These are phyloP conservation scores for Camellia granthamiana DNA, from an alignment of 148 eudicot genomes.

Conservation along the genomic window DNA sequence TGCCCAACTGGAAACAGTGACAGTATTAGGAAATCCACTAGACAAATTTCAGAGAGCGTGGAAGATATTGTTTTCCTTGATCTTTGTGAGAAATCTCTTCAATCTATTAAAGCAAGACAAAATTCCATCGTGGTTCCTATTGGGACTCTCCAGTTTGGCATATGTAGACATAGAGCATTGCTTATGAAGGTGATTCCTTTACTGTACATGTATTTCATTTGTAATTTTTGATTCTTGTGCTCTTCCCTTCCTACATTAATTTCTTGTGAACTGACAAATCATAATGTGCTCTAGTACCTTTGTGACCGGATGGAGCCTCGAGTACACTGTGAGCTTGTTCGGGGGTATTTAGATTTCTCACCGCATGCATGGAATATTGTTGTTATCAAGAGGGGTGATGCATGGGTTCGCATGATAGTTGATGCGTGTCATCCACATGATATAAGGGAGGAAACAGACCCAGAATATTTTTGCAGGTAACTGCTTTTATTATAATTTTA, in stretches of 20 bases:
- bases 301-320: slow-evolving; percentile 95
- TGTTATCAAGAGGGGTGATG: slow-evolving; percentile 56
- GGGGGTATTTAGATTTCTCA: slow-evolving; percentile 84
- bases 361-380: slow-evolving; percentile 98
- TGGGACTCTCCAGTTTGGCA: slow-evolving; percentile 81
- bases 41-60: slow-evolving; percentile 28
- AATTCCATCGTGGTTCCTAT: slow-evolving; percentile 83
- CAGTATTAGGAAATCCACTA: slow-evolving; percentile 27
- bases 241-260: neutral
- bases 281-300: slow-evolving; percentile 52
- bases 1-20: slow-evolving; percentile 71
- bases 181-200: slow-evolving; percentile 72
- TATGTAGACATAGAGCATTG: slow-evolving; percentile 90
- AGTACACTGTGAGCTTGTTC: slow-evolving; percentile 93
- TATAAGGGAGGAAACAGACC: slow-evolving; percentile 81
- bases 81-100: slow-evolving; percentile 75
- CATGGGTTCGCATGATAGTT: slow-evolving; percentile 86
- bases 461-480: slow-evolving; percentile 84
- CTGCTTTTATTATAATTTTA: slow-evolving; percentile 7
- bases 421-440: slow-evolving; percentile 95
- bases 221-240: neutral
- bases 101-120: slow-evolving; percentile 51
- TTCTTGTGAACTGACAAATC: slow-evolving; percentile 19
- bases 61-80: slow-evolving; percentile 61
- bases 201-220: neutral